A percentile compares a stretch with the other conserved stretches of the same genome.
Evolutionary conservation across 2,329 filamentous ascomycete species (phyloP).

Genomic region (Aspergillus eucalypticola): DNA sequence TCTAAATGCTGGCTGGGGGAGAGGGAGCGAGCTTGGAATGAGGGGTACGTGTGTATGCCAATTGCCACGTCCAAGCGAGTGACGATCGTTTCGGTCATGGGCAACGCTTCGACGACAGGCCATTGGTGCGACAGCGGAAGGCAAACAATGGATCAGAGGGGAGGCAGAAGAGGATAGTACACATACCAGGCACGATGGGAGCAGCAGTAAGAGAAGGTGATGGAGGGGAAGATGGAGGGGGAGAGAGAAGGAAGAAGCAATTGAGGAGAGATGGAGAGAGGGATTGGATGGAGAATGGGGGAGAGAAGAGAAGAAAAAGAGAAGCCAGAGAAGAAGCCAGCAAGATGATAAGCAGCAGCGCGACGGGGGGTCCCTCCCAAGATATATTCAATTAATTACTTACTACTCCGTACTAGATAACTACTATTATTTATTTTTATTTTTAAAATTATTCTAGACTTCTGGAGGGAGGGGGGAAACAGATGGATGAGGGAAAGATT

Average conservation of each 20-base stretch:
- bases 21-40: not conserved
- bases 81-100: slow-evolving; percentile 35
- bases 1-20: not conserved
- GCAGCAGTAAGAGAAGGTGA: slow-evolving; percentile 9
- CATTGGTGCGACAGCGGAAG: slow-evolving; percentile 10
- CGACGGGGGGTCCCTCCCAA: not conserved
- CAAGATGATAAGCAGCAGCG: not conserved
- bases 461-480: too few species aligned
- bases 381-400: not conserved
- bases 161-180: not conserved
- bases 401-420: too few species aligned
- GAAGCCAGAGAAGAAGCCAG: not conserved
- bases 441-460: too few species aligned
- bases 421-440: too few species aligned
- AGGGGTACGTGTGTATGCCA: not conserved
- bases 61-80: slow-evolving; percentile 26
- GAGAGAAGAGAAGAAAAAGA: not conserved
- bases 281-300: not conserved
- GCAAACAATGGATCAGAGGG: not conserved
- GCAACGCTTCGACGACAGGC: slow-evolving; percentile 15
- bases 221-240: slow-evolving; percentile 14
- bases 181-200: slow-evolving; percentile 13
- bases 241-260: not conserved
- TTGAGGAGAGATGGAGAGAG: slow-evolving; percentile 5
- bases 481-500: too few species aligned